Evolutionary conservation across 1,284 basidiomycete genomes (phyloP), one percentile per base, ranked within the genome.

Genomic region (Malassezia arunalokei): DNA sequence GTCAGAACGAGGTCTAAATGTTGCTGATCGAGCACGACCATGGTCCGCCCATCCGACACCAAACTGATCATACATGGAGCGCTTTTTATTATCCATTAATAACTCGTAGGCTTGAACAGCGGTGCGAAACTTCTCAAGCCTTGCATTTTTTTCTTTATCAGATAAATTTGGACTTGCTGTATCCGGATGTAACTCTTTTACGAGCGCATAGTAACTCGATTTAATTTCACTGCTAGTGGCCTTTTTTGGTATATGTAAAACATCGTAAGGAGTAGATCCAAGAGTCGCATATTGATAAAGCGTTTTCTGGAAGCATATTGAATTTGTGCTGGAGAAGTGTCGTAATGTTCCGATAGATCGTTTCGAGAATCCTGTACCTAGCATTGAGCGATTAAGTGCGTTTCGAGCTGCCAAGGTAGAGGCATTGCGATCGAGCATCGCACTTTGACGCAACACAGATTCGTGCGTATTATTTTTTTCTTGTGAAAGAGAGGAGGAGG

Each of bases 81-180:
- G 33, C 5, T 37, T 39, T 24, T 41, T 40, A 5, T 14, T 24
- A 29, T 55, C 48, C 9, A 32, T 45, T 0, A 55, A 43, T 5
- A 55, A 38, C 17, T 55, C 53, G 24, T 55, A 55, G 12, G 53
- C 53, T 32, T 48, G 37, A 7, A 55, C 53, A 12, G 50, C 43
- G 3, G 38, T 1, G 1, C 41, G 53, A 24, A 55, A 55, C 27
- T 47, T 43, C 24, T 55, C 53, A 17, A 50, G 31, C 6, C 40
- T 40, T 7, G 29, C 11, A n/a, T 49, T 33, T 5, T 45, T 8
- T 39, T 54, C 51, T 20, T 40, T 15, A 38, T 49, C 29, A 14
- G 15, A 20, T 15, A 47, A 2, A 4, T 28, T 27, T 8, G 46
- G 20, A 15, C 11, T 12, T 4, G n/a, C 9, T 15, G 12, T 31